Evolutionary conservation across 495 filamentous ascomycete species (phyloP).

Genomic region (Achaetomiella virescens): DNA sequence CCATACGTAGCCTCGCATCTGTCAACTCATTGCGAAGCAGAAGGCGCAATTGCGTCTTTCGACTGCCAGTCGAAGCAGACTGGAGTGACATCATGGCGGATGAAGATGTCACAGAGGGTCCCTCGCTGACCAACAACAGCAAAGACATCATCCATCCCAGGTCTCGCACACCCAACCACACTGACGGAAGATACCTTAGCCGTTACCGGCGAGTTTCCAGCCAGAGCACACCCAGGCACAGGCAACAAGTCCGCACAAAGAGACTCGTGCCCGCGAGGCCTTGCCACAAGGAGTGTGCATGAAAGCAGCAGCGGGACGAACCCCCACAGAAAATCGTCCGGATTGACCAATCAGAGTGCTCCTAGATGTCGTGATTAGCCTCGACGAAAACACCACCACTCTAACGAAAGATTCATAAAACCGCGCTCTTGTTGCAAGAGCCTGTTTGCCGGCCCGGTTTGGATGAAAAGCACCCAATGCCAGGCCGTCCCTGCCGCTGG

Average conservation of each 20-base stretch:
- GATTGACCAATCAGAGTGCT: slow-evolving; percentile 26
- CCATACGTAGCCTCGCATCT: background rate
- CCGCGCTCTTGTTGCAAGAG: slow-evolving; percentile 16
- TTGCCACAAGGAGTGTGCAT: slow-evolving; percentile 14
- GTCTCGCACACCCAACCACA: background rate
- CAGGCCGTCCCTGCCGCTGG: slow-evolving; percentile 4
- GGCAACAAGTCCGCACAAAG: background rate
- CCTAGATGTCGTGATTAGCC: slow-evolving; percentile 33
- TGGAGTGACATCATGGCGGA: slow-evolving; percentile 5
- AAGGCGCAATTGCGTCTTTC: background rate
- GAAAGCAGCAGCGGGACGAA: slow-evolving; percentile 3
- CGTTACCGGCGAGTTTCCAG: background rate
- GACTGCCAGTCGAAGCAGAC: background rate
- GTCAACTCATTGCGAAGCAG: background rate
- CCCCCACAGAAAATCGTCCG: slow-evolving; percentile 21
- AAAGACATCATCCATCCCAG: background rate
- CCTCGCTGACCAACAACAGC: background rate
- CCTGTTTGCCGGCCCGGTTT: slow-evolving; percentile 4
- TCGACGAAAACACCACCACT: slow-evolving; percentile 31
- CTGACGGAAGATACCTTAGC: background rate
- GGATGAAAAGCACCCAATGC: slow-evolving; percentile 10
- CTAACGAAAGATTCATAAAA: slow-evolving; percentile 20
- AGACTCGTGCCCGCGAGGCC: background rate
- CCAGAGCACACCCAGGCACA: background rate
- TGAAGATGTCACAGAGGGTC: background rate